Evolutionary conservation across 169 alveolate species (phyloP).

Genomic region (Cryptosporidium sp.): DNA sequence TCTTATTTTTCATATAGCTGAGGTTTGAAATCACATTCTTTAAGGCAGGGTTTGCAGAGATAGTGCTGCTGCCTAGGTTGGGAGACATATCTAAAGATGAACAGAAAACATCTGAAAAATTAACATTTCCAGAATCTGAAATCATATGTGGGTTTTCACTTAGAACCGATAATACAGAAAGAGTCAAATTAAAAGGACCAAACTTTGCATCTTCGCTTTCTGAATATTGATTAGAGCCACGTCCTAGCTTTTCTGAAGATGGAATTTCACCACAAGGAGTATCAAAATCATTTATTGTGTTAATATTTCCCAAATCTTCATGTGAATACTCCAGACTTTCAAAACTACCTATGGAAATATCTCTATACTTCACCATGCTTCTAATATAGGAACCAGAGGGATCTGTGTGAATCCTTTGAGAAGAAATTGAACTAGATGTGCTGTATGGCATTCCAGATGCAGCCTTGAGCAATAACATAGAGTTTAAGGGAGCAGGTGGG

Average conservation of each 20-base stretch:
- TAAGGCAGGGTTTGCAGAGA: slow-evolving; percentile 15
- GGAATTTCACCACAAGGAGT: slow-evolving; percentile 2
- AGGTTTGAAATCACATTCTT: slow-evolving; percentile 24
- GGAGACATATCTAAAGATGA: slow-evolving; percentile 10
- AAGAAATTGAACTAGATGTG: slow-evolving; percentile 67
- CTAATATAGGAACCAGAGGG: slow-evolving; percentile 73
- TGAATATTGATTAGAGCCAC: background rate
- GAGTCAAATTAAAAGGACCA: slow-evolving; percentile 71
- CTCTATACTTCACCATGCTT: slow-evolving; percentile 70
- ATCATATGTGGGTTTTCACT: slow-evolving; percentile 54
- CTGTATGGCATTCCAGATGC: slow-evolving; percentile 75
- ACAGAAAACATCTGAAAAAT: background rate
- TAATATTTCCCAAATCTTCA: background rate
- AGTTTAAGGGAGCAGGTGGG: slow-evolving; percentile 69
- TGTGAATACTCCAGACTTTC: slow-evolving; percentile 7
- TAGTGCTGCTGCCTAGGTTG: background rate
- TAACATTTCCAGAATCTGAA: background rate
- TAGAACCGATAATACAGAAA: slow-evolving; percentile 60
- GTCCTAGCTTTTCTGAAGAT: background rate
- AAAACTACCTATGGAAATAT: slow-evolving; percentile 42
- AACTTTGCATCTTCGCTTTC: slow-evolving; percentile 13
- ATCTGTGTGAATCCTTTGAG: slow-evolving; percentile 68
- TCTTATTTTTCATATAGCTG: slow-evolving; percentile 21
- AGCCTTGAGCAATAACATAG: slow-evolving; percentile 53
- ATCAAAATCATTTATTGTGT: background rate